phyloP scores from a whole-genome alignment of 306 rosid genomes.

The Luffa acutangula region DNA sequence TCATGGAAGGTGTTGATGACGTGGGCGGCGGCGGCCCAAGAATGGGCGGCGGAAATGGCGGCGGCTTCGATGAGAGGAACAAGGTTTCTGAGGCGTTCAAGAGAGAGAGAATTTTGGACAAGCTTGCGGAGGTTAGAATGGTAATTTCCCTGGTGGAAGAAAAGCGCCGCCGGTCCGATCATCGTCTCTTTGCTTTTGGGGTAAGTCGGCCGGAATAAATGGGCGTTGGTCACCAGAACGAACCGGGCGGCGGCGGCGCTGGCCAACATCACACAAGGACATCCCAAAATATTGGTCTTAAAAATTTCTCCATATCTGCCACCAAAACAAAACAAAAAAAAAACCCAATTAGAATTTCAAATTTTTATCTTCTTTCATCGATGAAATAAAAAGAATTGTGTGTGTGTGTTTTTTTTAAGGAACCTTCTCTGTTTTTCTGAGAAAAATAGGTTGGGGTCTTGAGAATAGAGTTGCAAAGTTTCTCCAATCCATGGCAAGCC shows the following conservation, averaged over 20 bases:
- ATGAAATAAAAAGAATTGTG: neutral
- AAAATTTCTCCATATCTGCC: conserved; percentile 79
- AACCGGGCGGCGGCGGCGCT: conserved; percentile 78
- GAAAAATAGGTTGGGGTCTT: conserved; percentile 65
- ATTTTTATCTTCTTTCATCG: neutral
- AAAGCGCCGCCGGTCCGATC: conserved; percentile 84
- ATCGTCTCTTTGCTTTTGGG: conserved; percentile 81
- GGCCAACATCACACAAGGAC: conserved; percentile 74
- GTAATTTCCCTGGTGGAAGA: conserved; percentile 80
- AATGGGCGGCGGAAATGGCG: conserved; percentile 45
- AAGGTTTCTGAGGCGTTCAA: conserved; percentile 30
- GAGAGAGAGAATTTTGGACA: conserved; percentile 53
- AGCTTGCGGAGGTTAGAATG: conserved; percentile 54
- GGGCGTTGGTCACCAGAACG: conserved; percentile 71
- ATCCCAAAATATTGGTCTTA: conserved; percentile 63
- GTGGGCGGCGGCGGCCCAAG: conserved; percentile 39
- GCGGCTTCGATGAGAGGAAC: conserved; percentile 36
- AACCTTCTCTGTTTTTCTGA: conserved; percentile 68
- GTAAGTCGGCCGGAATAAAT: conserved; percentile 76
- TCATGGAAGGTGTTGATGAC: conserved; percentile 43
- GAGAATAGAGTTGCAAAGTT: conserved; percentile 75
- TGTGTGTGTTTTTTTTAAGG: neutral
- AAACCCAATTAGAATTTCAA: neutral
- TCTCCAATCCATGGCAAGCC: conserved; percentile 83
- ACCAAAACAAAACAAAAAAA: neutral